These are phyloP conservation scores for Scedosporium dehoogii DNA, from an alignment of 2,329 filamentous ascomycete genomes.

Conservation along the genomic window DNA sequence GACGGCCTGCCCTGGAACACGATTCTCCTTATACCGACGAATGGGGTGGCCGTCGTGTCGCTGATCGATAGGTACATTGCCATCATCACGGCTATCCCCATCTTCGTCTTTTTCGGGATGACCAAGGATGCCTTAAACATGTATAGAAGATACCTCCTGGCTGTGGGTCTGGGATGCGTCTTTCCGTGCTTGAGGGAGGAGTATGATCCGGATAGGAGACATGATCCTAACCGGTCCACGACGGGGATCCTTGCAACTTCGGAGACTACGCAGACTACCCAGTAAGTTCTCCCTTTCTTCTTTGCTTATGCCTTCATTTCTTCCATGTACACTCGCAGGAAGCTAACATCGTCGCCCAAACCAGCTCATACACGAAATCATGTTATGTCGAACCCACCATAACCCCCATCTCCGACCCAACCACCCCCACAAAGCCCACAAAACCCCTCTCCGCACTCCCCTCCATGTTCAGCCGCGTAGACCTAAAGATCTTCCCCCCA, in stretches of 20 bases:
- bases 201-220: slow-evolving; percentile 24
- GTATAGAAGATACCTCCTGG: slow-evolving; percentile 31
- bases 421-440: background rate
- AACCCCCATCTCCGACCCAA: background rate
- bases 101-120: slow-evolving; percentile 46
- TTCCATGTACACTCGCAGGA: background rate
- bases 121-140: slow-evolving; percentile 42
- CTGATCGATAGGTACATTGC: slow-evolving; percentile 39
- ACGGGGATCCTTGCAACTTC: background rate
- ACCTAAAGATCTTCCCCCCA: background rate
- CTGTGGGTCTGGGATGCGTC: slow-evolving; percentile 29
- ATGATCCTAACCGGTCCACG: background rate
- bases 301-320: background rate
- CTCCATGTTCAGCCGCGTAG: background rate
- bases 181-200: slow-evolving; percentile 31
- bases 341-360: background rate
- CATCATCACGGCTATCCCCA: slow-evolving; percentile 34
- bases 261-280: slow-evolving; percentile 1
- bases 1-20: slow-evolving; percentile 29
- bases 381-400: background rate
- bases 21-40: slow-evolving; percentile 34
- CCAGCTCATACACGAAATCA: background rate
- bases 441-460: background rate
- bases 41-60: slow-evolving; percentile 24
- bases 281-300: background rate